Evolutionary conservation across 805 yeast genomes (phyloP), one percentile per base, ranked within the genome.

Genomic region (Candida pini): DNA sequence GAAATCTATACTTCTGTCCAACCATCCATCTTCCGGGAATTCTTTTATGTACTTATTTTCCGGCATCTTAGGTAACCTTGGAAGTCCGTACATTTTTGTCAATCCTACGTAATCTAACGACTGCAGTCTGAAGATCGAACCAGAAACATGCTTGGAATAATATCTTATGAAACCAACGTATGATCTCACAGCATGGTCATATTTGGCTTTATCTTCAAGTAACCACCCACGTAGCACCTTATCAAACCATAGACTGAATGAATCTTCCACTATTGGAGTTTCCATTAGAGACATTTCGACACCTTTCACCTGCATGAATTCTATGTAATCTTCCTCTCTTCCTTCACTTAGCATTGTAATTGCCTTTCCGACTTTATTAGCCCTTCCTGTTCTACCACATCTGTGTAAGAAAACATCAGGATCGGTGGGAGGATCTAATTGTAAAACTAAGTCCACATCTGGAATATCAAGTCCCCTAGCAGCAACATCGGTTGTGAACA

Each of bases 401-500:
- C 98, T 72, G 57, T 92, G 98, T 28, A 90, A 69, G 52, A 90
- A 92, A 53, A 87, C 76, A 51, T 83, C 94, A 0, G 97, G 86
- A 46, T 89, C 96, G 0, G 87, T 78, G 1, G 98, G 98, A 2
- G 97, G 95, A 44, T 92, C 97, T 17, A 90, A 48, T 54, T 92
- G 98, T n/a, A 92, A 63, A 3, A 90, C 97, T 18, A 89, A 61
- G 51, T 92, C 97, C 8, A 92, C 97, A 35, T 89, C 92, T 1
- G 96, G 95, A 19, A 92, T 81, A 63, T 92, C 98, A 16, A 92
- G 74, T 28, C 98, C 98, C 53, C 98, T 71, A 0, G 97, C 96
- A 1, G 98, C 97, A n/a, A 92, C 96, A 66, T 92, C 98, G 0
- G 98, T 92, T 2, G 98, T 88, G 60, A 92, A 64, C 17, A 92